Base-by-base conservation (phyloP, 2,329 filamentous ascomycete species). In the Claviceps spartinae region DNA sequence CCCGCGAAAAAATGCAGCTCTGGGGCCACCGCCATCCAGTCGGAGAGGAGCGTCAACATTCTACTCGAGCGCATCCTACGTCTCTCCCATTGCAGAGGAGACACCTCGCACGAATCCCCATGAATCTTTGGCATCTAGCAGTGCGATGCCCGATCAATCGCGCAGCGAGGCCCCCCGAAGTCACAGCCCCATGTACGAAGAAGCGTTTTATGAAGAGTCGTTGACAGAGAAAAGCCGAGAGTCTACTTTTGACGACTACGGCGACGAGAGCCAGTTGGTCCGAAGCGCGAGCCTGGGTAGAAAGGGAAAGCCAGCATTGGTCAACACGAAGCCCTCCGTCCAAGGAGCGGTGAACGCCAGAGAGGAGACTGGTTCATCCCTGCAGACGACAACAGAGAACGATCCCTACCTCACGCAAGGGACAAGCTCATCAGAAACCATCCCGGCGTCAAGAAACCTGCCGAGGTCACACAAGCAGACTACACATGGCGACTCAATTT, bases 21-120 rank as follows among this genome's bases (percentile, higher is more conserved):
- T 82, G 13, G 79, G 80, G 2, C 80, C 80, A 18, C 81, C 81
- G 0, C 80, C 80, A 2, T 79, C 75, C 13, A 72, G 78, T 3
- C 72, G 81, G 58, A 70, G 80, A 57, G 80, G 79, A 1, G 75
- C 73, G 30, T 83, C 80, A 0, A 81, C 80, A 0, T 83, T 82
- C 54, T 83, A 85, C 59, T 85, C 83, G 2, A 78, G 75, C 56
- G 68, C 73, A 13, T 85, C 83, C 0, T 83, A 76, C 54, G 83
- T 89, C 26, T 85, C 85, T 0, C 85, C 86, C 0, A 89, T 90
- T 50, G 83, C 82, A 0, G 86, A 89, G 64, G 85, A 89, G 62
- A 78, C 75, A 56, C 74, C 78, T 0, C 71, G 75, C 24, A 70
- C 74, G 3, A 69, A 73, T 51, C 80, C 81, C 0, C 77, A 80